Evolutionary conservation across 2,329 filamentous ascomycete genomes (phyloP), one percentile per base, ranked within the genome.

Genomic region (Helicocarpus griseus): DNA sequence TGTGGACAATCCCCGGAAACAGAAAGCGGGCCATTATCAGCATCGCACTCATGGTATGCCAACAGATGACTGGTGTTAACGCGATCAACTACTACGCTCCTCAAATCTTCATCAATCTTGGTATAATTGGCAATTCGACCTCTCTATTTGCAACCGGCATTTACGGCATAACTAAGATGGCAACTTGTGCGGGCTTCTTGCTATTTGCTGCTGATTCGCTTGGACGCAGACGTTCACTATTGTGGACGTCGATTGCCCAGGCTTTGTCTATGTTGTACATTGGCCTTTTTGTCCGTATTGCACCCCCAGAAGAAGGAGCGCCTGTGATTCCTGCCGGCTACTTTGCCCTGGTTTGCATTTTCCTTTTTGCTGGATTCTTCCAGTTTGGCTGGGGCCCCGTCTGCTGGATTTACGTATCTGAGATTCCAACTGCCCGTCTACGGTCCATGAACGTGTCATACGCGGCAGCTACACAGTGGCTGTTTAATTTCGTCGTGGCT

Each of bases 401-500:
- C 29, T 85, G 81, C 69, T 87, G 84, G 83, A 85, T 86, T 61
- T 81, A 86, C 60, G 78, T 85, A 2, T 78, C 77, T 24, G 84
- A 88, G 66, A 87, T 87, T 53, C 83, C 83, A 0, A 82, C 81
- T 5, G 81, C 82, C 0, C 74, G 84, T 31, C 72, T 87, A 6
- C 73, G 85, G 51, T 80, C 79, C 17, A 69, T 84, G 57, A 87
- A 86, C 60, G 83, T 87, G 5, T 77, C 83, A 1, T 73, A 87
- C 44, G 83, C 77, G 0, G 83, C 84, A 0, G 81, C 80, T 1
- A 85, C 81, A 0, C 83, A 87, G 60, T 86, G 83, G 83, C 66
- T 87, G 4, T 87, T 87, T 66, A 88, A 88, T 63, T 85, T 87
- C 54, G 78, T 86, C 8, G 81, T 87, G 52, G 83, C 84, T 1